Evolutionary conservation across 2,329 filamentous ascomycete species (phyloP), one percentile per base, ranked within the genome.

Genomic region (Thielaviopsis populi): DNA sequence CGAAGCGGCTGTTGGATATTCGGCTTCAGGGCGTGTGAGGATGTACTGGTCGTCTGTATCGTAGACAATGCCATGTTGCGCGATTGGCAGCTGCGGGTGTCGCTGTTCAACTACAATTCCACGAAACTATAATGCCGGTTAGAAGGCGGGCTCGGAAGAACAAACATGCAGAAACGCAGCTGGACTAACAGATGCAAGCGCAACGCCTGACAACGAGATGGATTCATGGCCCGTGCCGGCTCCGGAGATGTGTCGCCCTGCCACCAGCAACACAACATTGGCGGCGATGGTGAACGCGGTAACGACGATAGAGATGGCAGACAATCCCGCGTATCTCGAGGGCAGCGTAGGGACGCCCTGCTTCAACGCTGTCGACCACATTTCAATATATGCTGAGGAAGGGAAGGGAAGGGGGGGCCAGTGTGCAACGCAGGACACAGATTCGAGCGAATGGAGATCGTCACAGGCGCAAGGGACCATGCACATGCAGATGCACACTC

Each of bases 181-280:
- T 17, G 24, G 13, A 60, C 58, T 43, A 10, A 60, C 58, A 42
- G 58, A 60, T 60, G 40, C 58, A 17, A 60, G 41, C 19, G 58
- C 22, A 24, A 60, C 40, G 41, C 22, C 8, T 3, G 58, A 60
- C 5, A 60, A n/a, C 3, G 37, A 46, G 7, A 60, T 43, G 11
- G 58, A 43, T 27, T 60, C 58, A 43, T 42, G 13, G 22, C 13
- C 40, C 8, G 50, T 56, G 40, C 58, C 40, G 13, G 15, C 8
- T 17, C 58, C 58, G 17, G 40, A 60, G 11, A 60, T 30, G n/a
- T 43, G 40, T 22, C 41, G 58, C 30, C 58, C 58, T 24, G 58
- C 58, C 10, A 10, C 22, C 11, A 60, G 40, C 13, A 60, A 15
- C 40, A 30, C 10, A 13, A 60, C 15, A 40, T 43, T 43, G 58